These are phyloP conservation scores for Ottelia alismoides DNA, from an alignment of 106 monocot species.

Conservation along the genomic window DNA sequence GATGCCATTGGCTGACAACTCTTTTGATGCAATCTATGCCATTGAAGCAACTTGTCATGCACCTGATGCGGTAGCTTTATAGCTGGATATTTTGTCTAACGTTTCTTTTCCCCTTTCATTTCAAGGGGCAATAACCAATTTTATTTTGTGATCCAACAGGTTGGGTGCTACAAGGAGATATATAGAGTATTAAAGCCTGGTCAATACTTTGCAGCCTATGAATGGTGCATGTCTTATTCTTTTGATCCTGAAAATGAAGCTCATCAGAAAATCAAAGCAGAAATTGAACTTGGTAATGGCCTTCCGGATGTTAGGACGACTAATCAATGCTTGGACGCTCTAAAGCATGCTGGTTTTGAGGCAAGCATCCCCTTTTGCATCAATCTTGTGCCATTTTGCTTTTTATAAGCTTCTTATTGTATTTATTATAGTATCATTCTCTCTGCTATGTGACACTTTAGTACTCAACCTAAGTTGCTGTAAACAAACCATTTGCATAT, in stretches of 20 bases:
- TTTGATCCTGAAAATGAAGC: slow-evolving; percentile 57
- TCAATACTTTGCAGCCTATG: slow-evolving; percentile 93
- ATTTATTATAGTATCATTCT: too few species aligned
- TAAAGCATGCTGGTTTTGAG: slow-evolving; percentile 90
- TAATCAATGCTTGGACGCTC: slow-evolving; percentile 64
- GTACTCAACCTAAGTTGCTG: too few species aligned
- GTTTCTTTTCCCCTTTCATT: slow-evolving; percentile 1
- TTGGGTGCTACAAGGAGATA: slow-evolving; percentile 93
- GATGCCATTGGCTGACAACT: slow-evolving; percentile 69
- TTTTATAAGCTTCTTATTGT: too few species aligned
- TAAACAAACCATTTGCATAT: too few species aligned
- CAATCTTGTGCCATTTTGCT: neutral
- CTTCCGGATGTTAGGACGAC: slow-evolving; percentile 81
- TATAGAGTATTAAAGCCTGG: slow-evolving; percentile 85
- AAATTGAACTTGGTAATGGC: slow-evolving; percentile 95
- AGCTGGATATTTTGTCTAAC: too few species aligned
- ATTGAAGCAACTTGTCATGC: slow-evolving; percentile 99
- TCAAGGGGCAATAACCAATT: neutral
- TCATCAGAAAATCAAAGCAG: slow-evolving; percentile 72
- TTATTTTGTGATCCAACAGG: slow-evolving; percentile 18
- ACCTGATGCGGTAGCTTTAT: slow-evolving; percentile 92
- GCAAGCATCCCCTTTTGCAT: slow-evolving; percentile 14
- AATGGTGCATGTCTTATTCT: slow-evolving; percentile 92
- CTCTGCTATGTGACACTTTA: too few species aligned
- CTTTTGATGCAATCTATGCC: slow-evolving; percentile 90